These are phyloP conservation scores for Nicotiana tabacum DNA, from an alignment of 257 asterid genomes.

Conservation along the genomic window DNA sequence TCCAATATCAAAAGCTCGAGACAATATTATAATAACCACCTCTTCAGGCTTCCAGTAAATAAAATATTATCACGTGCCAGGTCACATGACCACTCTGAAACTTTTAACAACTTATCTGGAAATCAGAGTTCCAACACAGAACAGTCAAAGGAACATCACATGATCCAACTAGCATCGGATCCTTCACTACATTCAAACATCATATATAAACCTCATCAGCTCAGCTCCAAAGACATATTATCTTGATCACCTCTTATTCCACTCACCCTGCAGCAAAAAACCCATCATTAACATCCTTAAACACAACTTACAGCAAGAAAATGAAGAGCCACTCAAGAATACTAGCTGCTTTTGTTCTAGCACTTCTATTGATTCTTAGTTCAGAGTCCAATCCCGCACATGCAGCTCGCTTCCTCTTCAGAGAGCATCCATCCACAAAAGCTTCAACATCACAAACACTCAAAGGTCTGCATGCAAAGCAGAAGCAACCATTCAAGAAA, in stretches of 20 bases:
- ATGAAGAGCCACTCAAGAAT: constrained; percentile 28
- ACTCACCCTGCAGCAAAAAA: constrained; percentile 3
- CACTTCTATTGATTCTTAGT: constrained; percentile 32
- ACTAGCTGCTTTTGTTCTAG: constrained; percentile 33
- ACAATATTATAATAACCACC: constrained; percentile 10
- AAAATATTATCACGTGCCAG: constrained; percentile 44
- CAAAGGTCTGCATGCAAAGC: constrained; percentile 23
- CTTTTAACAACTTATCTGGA: constrained; percentile 35
- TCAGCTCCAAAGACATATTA: constrained; percentile 9
- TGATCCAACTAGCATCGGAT: constrained; percentile 54
- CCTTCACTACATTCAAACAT: constrained; percentile 11
- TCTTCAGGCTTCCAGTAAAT: constrained; percentile 16
- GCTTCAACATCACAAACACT: constrained; percentile 31
- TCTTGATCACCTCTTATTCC: background rate
- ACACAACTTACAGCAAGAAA: constrained; percentile 9
- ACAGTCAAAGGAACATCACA: constrained; percentile 53
- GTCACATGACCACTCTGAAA: constrained; percentile 45
- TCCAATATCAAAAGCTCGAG: background rate
- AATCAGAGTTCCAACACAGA: constrained; percentile 41
- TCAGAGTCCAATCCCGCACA: constrained; percentile 24
- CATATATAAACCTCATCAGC: constrained; percentile 16
- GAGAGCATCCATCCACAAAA: background rate
- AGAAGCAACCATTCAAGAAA: constrained; percentile 43
- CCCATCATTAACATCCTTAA: background rate
- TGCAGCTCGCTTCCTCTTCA: constrained; percentile 25